Evolutionary conservation across 768 basidiomycete genomes (phyloP), one percentile per base, ranked within the genome.

Genomic region (Trametes maxima): DNA sequence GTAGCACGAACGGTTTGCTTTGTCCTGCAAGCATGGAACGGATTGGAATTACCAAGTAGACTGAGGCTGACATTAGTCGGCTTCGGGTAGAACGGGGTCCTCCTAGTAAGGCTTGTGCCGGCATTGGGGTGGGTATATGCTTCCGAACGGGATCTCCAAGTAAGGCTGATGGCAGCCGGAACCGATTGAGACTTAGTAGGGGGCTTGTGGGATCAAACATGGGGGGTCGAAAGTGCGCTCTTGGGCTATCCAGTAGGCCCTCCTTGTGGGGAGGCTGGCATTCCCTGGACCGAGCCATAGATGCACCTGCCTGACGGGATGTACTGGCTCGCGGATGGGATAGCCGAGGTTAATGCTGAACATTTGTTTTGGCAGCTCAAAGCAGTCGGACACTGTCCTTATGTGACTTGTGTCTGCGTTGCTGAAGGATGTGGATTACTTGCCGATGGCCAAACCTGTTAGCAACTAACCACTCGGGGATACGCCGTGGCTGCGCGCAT

Each of bases 401-500:
- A 44, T 57, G 61, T 57, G 63, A 62, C 52, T 60, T 45, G 57
- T 62, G 64, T 40, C 60, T 57, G 67, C 57, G 16, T 56, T 62
- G 67, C 52, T 52, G 65, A 70, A 70, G 67, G 68, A 63, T 72
- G 75, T 74, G 75, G 74, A 70, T 75, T 76, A 57, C 64, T 77
- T 72, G 72, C 72, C 65, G 66, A 71, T 77, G 71, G 73, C 71
- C 68, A 76, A 63, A 67, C 68, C 68, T 67, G 69, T 60, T 37
- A 67, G 74, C 67, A 72, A 66, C 60, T 67, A 74, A 71, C 67
- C 69, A 73, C 59, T 76, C 53, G 76, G 69, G 71, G 72, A 69
- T 72, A 61, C 74, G 68, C 63, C 73, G 63, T 55, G 70, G 64
- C 63, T 71, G 58, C 48, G 67, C 59, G 63, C 51, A 39, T 40